Percentiles rank a stretch among this genome's conserved stretches.
phyloP scores from a whole-genome alignment of 257 asterid genomes.

The Thymus quinquecostatus region DNA sequence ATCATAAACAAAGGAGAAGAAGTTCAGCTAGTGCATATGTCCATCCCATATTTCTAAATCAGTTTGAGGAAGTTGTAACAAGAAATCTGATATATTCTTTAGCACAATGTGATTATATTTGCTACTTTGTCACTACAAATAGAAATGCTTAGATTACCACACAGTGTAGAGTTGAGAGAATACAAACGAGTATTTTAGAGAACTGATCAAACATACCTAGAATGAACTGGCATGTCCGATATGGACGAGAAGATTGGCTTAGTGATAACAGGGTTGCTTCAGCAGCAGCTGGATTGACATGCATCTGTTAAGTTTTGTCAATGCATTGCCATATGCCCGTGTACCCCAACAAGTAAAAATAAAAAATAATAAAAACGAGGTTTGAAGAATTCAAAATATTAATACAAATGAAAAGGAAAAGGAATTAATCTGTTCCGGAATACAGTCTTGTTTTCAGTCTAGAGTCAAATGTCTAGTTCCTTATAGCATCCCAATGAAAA shows the following conservation, averaged over 20 bases:
- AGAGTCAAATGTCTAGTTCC: background rate
- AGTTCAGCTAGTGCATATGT: slow-evolving; percentile 12
- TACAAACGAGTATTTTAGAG: slow-evolving; percentile 8
- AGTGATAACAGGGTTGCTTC: slow-evolving; percentile 83
- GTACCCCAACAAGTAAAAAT: slow-evolving; percentile 34
- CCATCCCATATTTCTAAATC: slow-evolving; percentile 7
- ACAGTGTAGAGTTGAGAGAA: slow-evolving; percentile 18
- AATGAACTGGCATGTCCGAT: slow-evolving; percentile 84
- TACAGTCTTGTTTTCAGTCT: background rate
- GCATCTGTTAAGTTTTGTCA: slow-evolving; percentile 59
- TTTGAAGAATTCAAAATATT: slow-evolving; percentile 17
- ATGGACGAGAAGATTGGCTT: slow-evolving; percentile 76
- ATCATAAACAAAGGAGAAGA: slow-evolving; percentile 2
- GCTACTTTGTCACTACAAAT: slow-evolving; percentile 18
- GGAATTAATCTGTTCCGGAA: background rate
- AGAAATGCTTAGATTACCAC: slow-evolving; percentile 14
- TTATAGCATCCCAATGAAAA: background rate
- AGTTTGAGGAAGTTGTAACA: slow-evolving; percentile 20
- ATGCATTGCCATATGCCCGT: slow-evolving; percentile 34
- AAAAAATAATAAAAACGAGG: slow-evolving; percentile 32
- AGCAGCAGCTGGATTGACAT: slow-evolving; percentile 81
- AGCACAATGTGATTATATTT: background rate
- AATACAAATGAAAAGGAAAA: slow-evolving; percentile 13
- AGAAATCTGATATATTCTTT: slow-evolving; percentile 18
- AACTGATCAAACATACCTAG: slow-evolving; percentile 61